phyloP scores from a whole-genome alignment of 495 filamentous ascomycete genomes.

The Penicillium ochrochloron region DNA sequence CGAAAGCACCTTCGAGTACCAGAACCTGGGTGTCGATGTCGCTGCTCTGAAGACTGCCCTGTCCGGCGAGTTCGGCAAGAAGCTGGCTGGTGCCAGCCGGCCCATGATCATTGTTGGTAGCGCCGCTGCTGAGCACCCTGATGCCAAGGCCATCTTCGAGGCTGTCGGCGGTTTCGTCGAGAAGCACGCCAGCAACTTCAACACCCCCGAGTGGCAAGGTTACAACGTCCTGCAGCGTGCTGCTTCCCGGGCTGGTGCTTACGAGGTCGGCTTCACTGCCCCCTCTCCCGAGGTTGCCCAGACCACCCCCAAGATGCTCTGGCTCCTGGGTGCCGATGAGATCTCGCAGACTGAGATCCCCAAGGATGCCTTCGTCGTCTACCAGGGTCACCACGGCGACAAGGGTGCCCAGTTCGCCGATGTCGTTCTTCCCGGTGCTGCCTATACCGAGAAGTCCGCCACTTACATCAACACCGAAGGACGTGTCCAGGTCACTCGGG shows the following conservation, averaged over 20 bases:
- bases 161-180: slow-evolving; percentile 86
- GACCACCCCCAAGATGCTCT: slow-evolving; percentile 89
- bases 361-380: slow-evolving; percentile 93
- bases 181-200: slow-evolving; percentile 86
- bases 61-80: slow-evolving; percentile 86
- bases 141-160: slow-evolving; percentile 92
- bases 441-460: slow-evolving; percentile 96
- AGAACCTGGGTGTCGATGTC: slow-evolving; percentile 81
- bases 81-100: slow-evolving; percentile 81
- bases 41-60: slow-evolving; percentile 81
- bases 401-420: slow-evolving; percentile 90
- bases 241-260: slow-evolving; percentile 89
- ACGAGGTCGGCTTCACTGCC: slow-evolving; percentile 90
- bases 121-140: slow-evolving; percentile 82
- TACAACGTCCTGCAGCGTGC: slow-evolving; percentile 95
- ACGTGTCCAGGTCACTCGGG: slow-evolving; percentile 87
- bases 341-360: slow-evolving; percentile 78
- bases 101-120: slow-evolving; percentile 97
- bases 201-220: slow-evolving; percentile 90
- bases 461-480: slow-evolving; percentile 99
- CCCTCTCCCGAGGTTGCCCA: slow-evolving; percentile 77
- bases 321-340: slow-evolving; percentile 96
- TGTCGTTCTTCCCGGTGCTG: slow-evolving; percentile 88
- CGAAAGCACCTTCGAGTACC: slow-evolving; percentile 89
- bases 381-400: slow-evolving; percentile 98